Base-by-base conservation (phyloP, 2,329 filamentous ascomycete genomes). In the Neonectria sp. region DNA sequence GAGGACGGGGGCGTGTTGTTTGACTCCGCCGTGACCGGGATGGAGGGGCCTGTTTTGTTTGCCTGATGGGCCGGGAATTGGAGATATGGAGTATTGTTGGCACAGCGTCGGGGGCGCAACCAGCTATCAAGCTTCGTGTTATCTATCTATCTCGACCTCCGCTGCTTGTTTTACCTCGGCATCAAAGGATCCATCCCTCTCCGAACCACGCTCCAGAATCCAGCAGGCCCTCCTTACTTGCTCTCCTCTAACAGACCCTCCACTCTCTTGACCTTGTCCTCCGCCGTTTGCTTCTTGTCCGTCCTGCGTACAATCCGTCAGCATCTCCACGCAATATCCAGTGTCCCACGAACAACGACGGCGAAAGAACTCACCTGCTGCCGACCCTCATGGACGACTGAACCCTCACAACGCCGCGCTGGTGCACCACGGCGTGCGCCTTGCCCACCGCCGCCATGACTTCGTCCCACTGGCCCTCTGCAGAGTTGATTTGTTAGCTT, bases 321-420 rank as follows among this genome's bases (percentile, higher is more conserved):
- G 37, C 13, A 9, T 6, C 35, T 37, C 13, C 35, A 17, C 35
- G 13, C 48, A 9, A n/a, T 21, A 40, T 48, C 49, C 37, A 53
- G 53, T 46, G 46, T 29, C 24, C 33, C 15, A 21, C n/a, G 24
- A 35, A 12, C 48, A 15, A 37, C 13, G n/a, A 37, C 31, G 25
- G 29, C 25, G 5, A 13, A 40, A 48, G 24, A 29, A 82, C 86
- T 77, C 73, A 92, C 92, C 92, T 90, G 31, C 92, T 92, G 1
- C 95, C 95, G 49, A 95, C 91, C 13, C 95, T 86, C 83, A 98
- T 95, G 78, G 95, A 95, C 31, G 91, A 93, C 85, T 98, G 95
- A 46, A 98, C 93, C 61, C 96, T 86, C 67, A 93, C 86, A 37
- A 94, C 89, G n/a, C 94, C 94, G 67, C 90, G 88, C 67, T 90